Evolutionary conservation across 345 rosid genomes (phyloP), one percentile per base, ranked within the genome.

Genomic region (Camelina sativa): DNA sequence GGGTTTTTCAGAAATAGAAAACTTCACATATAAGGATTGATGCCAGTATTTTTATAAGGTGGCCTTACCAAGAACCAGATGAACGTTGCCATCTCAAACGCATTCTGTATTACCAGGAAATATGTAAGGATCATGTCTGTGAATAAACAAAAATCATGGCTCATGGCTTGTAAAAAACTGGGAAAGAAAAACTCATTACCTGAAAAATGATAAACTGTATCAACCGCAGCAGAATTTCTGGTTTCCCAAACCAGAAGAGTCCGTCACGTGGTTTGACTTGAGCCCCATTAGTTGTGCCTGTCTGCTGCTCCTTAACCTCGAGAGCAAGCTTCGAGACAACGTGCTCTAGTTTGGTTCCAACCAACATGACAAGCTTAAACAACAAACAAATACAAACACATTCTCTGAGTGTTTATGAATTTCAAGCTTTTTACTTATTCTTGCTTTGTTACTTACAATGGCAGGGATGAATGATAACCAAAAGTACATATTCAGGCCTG

Each of bases 381-480:
- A 75, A 53, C 69, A 40, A 17, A 54, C 62, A 48, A 23, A 40
- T 65, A 53, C 69, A 40, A 20, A 54, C 62, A 48, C 34, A 40
- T 65, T 40, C 37, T 41, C 6, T 59, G 41, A 72, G 52, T 40
- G 69, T 78, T 20, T n/a, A 34, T 32, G 25, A 78, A 34, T 46
- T n/a, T 51, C 37, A 72, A 35, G 16, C 19, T 16, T 32, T 59
- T 6, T 32, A 71, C 38, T 59, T 30, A 30, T 34, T 60, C 53
- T 50, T 28, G 37, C 44, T 11, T 17, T 57, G 12, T 73, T 75
- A 83, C 97, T 87, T 82, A 89, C 98, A 79, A 89, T 82, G 56
- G 89, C 98, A 67, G 97, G 97, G 83, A 87, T 86, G 86, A 94
- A 94, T 17, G 98, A 91, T 37, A 94, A 82, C 98, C 98, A 94